Evolutionary conservation across 352 stramenopile species (phyloP), one percentile per base, ranked within the genome.

Genomic region (Pythium insidiosum): DNA sequence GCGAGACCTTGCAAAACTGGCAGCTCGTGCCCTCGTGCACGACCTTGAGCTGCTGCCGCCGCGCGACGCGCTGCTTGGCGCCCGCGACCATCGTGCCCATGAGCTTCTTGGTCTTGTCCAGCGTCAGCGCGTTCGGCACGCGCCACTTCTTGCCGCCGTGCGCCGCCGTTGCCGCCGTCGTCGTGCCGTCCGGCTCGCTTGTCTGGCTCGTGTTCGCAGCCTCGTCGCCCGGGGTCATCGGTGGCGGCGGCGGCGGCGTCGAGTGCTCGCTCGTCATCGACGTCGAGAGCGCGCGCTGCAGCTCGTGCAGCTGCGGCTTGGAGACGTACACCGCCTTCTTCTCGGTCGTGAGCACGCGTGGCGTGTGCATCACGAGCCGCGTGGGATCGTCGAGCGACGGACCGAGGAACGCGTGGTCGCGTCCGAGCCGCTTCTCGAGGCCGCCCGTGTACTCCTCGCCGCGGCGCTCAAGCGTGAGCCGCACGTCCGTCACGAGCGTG

Each of bases 381-480:
- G 56, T 50, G 10, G 83, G 60, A 35, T 92, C 79, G 40, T 88
- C 74, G 1, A 33, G 23, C 4, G 69, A 77, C 39, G 79, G 79
- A 4, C 79, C 79, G 20, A 72, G 57, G 53, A 92, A 88, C 35
- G 62, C 52, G 40, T 92, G 79, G 44, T 83, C 64, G 38, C 74
- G 67, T 2, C 75, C 75, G 31, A 85, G 85, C 11, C 69, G 68
- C 51, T 83, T 77, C 38, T 84, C 64, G 22, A 78, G 50, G 3
- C 64, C 65, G 1, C 73, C 74, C 13, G 77, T 69, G 24, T 80
- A 80, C 2, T 78, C 80, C 34, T 67, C 58, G 5, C 72, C 62
- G n/a, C 79, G 76, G 29, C 65, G 69, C 54, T 92, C 73, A n/a
- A 92, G 61, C 43, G 68, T 81, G n/a, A 92, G 61, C 7, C 78